phyloP scores from a whole-genome alignment of 306 rosid species.

The Ormosia semicastrata region DNA sequence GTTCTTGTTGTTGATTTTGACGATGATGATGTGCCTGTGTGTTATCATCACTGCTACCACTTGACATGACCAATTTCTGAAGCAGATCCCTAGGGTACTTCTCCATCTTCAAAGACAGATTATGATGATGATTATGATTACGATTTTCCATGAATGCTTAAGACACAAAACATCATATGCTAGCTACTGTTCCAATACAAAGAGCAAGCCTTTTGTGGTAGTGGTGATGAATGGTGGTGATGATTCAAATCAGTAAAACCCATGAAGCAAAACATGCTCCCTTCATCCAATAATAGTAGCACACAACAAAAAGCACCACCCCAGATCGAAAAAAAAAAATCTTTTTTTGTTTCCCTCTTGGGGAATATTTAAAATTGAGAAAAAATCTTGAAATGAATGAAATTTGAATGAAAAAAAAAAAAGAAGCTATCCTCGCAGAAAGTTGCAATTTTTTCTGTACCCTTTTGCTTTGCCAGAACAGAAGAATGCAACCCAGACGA shows the following conservation, averaged over 20 bases:
- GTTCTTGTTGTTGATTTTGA: not conserved
- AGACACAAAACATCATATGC: not conserved
- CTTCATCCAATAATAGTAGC: slow-evolving; percentile 6
- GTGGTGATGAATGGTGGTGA: not conserved
- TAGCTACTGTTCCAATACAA: slow-evolving; percentile 5
- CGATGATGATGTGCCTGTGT: slow-evolving; percentile 12
- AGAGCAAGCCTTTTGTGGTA: not conserved
- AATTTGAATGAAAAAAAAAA: not conserved
- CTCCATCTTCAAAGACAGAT: slow-evolving; percentile 43
- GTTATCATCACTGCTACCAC: not conserved
- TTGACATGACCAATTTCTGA: slow-evolving; percentile 46
- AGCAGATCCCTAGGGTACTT: slow-evolving; percentile 84
- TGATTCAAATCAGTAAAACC: slow-evolving; percentile 39
- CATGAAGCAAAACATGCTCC: slow-evolving; percentile 24
- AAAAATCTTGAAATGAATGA: not conserved
- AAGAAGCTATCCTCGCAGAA: slow-evolving; percentile 20
- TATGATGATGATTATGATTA: not conserved
- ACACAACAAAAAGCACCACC: slow-evolving; percentile 15
- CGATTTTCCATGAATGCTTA: slow-evolving; percentile 9
- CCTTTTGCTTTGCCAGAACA: not conserved
- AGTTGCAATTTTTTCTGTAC: not conserved
- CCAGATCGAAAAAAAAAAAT: not conserved
- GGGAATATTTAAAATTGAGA: not conserved
- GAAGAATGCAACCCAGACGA: not conserved
- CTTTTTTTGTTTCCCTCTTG: not conserved